Percentiles rank a stretch among this genome's conserved stretches.
Evolutionary conservation across 2,329 filamentous ascomycete genomes (phyloP).

Genomic region (Colletotrichum cuscutae): DNA sequence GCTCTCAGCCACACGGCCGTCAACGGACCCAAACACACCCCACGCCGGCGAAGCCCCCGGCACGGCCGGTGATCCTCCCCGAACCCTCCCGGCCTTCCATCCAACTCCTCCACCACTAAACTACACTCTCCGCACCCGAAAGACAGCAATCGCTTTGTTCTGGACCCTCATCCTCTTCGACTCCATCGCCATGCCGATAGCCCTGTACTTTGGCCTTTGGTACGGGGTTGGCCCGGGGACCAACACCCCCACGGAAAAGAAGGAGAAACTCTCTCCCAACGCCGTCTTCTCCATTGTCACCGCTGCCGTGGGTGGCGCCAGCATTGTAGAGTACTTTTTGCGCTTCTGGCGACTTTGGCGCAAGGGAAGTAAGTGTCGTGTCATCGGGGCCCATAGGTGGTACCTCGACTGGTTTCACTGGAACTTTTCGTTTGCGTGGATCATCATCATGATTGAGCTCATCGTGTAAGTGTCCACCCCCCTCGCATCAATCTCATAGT

Average conservation of each 20-base stretch:
- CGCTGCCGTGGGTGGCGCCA: conserved; percentile 60
- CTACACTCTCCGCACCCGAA: conserved; percentile 46
- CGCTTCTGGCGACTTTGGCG: conserved; percentile 63
- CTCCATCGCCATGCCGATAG: conserved; percentile 66
- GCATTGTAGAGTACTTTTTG: conserved; percentile 64
- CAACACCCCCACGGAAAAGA: conserved; percentile 47
- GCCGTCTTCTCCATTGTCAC: conserved; percentile 64
- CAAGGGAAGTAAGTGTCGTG: conserved; percentile 61
- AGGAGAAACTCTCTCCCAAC: conserved; percentile 37
- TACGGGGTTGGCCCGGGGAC: conserved; percentile 53
- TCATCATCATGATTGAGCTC: conserved; percentile 66
- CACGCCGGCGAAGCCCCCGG: not conserved
- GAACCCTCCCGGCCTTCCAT: conserved; percentile 1
- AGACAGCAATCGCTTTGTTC: conserved; percentile 66
- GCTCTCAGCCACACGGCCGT: not conserved
- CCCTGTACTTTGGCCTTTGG: conserved; percentile 70
- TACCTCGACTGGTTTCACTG: conserved; percentile 68
- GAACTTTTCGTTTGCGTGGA: conserved; percentile 64
- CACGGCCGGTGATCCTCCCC: too few species aligned
- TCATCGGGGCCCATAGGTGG: conserved; percentile 43
- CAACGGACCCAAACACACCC: not conserved
- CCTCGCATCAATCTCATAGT: not conserved
- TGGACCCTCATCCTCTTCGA: conserved; percentile 70
- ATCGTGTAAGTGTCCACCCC: conserved; percentile 49
- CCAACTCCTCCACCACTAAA: conserved; percentile 33